Evolutionary conservation across 2,329 filamentous ascomycete species (phyloP), one percentile per base, ranked within the genome.

Genomic region (Colletotrichum cuscutae): DNA sequence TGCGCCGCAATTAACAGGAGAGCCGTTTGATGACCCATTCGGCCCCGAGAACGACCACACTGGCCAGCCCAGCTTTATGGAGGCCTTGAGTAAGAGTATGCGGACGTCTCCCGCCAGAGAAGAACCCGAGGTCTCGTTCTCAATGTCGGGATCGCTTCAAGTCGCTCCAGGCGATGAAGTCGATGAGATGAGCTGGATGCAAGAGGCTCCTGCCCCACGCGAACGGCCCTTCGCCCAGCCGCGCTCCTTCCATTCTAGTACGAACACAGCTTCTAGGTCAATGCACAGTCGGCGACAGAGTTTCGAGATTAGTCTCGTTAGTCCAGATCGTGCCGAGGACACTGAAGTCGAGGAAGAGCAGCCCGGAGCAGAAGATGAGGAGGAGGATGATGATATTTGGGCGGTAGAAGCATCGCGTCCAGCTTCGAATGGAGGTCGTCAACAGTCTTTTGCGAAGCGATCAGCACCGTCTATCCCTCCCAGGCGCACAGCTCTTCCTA

Each of bases 381-480:
- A 64, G 7, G 64, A 59, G 19, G 83, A 83, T 30, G 85, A 86
- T n/a, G 86, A 91, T 74, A 84, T 91, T 12, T 91, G 89, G 89
- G 89, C 88, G 37, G 77, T 90, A 28, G 89, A 91, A 77, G 89
- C 89, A 12, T 83, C 86, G 65, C 85, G 89, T 13, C 81, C 79
- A 26, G 64, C 75, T 42, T 68, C 61, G 58, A 56, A 73, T 49
- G 57, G 74, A 35, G 19, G 46, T 49, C 76, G 76, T n/a, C 77
- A 81, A 28, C 79, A 78, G 54, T 76, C 79, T 1, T 81, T 82
- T 52, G 79, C 77, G 26, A 79, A 75, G 59, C 79, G 71, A 32
- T 74, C 76, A 11, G 72, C 77, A 4, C 75, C 75, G n/a, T 66
- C 65, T 15, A 46, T 53, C 9, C 49, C 68, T 5, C 26, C 46